Conservation (phyloP, 768 basidiomycete species). For the Hortiboletus flavorubellus region DNA sequence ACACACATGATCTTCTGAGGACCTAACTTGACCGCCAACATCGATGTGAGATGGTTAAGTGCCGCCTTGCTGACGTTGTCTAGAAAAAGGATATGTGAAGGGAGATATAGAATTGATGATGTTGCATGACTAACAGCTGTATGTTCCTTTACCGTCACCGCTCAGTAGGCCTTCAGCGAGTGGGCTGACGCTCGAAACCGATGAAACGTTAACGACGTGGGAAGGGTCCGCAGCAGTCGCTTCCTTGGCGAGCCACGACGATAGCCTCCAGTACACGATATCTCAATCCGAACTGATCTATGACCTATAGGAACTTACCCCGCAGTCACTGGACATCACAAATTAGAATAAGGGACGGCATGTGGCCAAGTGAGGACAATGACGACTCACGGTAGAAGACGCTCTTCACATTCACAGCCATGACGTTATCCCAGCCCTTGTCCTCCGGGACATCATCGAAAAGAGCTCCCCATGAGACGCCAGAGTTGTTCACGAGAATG, state of each 20-base stretch:
- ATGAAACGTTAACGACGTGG: conserved; percentile 82
- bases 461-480: conserved; percentile 73
- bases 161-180: conserved; percentile 48
- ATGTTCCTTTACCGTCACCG: conserved; percentile 58
- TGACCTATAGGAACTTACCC: conserved; percentile 30
- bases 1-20: conserved; percentile 63
- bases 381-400: conserved; percentile 67
- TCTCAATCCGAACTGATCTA: background rate
- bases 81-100: conserved; percentile 25
- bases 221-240: conserved; percentile 62
- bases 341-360: background rate
- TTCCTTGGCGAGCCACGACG: conserved; percentile 62
- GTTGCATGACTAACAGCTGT: conserved; percentile 64
- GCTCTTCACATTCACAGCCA: conserved; percentile 83
- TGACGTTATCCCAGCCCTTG: conserved; percentile 82
- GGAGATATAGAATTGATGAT: background rate
- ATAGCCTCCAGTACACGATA: conserved; percentile 11
- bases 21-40: conserved; percentile 64
- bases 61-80: conserved; percentile 86
- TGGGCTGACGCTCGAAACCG: conserved; percentile 56
- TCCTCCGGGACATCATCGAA: conserved; percentile 72
- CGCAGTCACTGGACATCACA: conserved; percentile 37
- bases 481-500: conserved; percentile 82
- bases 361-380: background rate
- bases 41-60: conserved; percentile 76